These are phyloP conservation scores for Scytalidium lignicola DNA, from an alignment of 2,329 filamentous ascomycete species.

Conservation along the genomic window DNA sequence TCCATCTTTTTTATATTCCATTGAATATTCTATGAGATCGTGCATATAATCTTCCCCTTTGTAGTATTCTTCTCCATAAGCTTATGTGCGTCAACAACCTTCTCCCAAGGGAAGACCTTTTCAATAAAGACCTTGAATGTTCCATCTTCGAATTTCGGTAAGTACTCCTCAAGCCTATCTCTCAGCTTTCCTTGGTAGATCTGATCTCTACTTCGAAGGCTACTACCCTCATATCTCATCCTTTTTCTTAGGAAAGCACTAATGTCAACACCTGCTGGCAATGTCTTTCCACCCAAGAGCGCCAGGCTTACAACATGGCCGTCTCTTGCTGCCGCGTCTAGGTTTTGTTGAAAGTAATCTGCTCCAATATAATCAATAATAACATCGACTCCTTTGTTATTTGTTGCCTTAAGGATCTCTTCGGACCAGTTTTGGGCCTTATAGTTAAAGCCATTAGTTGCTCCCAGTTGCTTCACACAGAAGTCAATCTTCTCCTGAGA, in stretches of 20 bases:
- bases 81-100: constrained; percentile 67
- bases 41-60: constrained; percentile 67
- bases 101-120: constrained; percentile 74
- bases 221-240: constrained; percentile 75
- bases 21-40: constrained; percentile 17
- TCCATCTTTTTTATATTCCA: background rate
- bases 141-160: constrained; percentile 69
- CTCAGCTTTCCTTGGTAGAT: constrained; percentile 74
- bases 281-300: constrained; percentile 63
- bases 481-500: constrained; percentile 77
- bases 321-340: constrained; percentile 70
- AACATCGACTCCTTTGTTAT: constrained; percentile 74
- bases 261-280: constrained; percentile 69
- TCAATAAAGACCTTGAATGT: constrained; percentile 75
- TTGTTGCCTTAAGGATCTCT: constrained; percentile 66
- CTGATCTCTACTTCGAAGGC: constrained; percentile 71
- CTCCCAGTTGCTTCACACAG: constrained; percentile 68
- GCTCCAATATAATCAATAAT: constrained; percentile 85
- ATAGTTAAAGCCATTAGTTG: constrained; percentile 79
- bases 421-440: constrained; percentile 69
- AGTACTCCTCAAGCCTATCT: constrained; percentile 68
- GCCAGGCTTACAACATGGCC: constrained; percentile 73
- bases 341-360: constrained; percentile 72
- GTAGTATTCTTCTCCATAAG: constrained; percentile 68
- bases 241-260: constrained; percentile 69